Evolutionary conservation across 2,329 filamentous ascomycete genomes (phyloP).

Genomic region (Diaporthe citrichinensis): DNA sequence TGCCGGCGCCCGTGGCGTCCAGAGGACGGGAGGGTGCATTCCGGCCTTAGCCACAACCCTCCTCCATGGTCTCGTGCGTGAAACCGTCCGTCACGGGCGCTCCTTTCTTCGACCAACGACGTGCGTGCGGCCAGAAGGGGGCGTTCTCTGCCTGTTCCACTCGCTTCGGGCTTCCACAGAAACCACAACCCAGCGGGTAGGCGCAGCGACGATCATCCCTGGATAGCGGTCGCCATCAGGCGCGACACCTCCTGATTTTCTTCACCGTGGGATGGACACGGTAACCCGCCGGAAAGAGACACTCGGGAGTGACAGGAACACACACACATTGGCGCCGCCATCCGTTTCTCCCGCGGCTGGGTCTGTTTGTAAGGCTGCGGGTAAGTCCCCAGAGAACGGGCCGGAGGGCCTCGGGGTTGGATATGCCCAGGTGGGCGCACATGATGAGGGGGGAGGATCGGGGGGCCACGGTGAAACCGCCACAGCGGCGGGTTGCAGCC

Average conservation of each 20-base stretch:
- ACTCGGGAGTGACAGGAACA: not conserved
- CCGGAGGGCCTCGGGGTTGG: not conserved
- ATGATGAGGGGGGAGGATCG: not conserved
- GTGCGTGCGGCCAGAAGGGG: not conserved
- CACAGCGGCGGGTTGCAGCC: constrained; percentile 37
- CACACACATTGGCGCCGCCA: not conserved
- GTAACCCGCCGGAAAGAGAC: not conserved
- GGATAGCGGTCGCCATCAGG: not conserved
- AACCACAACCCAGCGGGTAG: constrained; percentile 36
- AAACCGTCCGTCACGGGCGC: not conserved
- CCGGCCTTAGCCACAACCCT: not conserved
- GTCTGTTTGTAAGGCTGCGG: not conserved
- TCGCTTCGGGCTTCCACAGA: constrained; percentile 14
- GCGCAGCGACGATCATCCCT: constrained; percentile 1
- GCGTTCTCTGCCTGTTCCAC: constrained; percentile 6
- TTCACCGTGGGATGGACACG: not conserved
- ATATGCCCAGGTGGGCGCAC: not conserved
- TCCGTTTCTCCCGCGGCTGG: not conserved
- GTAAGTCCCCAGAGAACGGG: not conserved
- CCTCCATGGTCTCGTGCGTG: not conserved
- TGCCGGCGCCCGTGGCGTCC: constrained; percentile 18
- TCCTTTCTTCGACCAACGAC: not conserved
- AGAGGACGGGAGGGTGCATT: constrained; percentile 9
- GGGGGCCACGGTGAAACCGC: constrained; percentile 35
- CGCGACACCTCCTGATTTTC: not conserved